Percentiles rank a stretch among this genome's conserved stretches.
Evolutionary conservation across 1,284 basidiomycete genomes (phyloP).

Genomic region (Ganoderma meredithae): DNA sequence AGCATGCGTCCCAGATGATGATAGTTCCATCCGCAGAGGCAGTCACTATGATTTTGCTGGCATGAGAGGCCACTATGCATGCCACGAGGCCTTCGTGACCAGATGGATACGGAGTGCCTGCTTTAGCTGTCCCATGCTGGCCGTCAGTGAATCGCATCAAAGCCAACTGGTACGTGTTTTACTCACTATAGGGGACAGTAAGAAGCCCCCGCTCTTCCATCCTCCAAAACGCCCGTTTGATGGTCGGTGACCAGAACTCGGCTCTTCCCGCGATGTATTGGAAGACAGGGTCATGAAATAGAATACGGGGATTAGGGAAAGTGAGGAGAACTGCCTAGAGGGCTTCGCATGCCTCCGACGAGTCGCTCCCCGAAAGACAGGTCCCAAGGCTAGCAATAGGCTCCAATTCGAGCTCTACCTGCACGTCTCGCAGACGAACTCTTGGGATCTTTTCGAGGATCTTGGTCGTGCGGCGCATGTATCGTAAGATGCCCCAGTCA

Average conservation of each 20-base stretch:
- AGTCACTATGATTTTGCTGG: background rate
- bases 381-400: background rate
- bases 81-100: background rate
- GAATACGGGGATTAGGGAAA: background rate
- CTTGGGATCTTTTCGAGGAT: background rate
- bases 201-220: background rate
- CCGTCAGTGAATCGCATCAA: background rate
- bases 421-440: background rate
- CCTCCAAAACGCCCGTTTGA: background rate
- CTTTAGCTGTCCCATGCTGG: background rate
- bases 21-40: background rate
- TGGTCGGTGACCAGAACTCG: background rate
- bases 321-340: background rate
- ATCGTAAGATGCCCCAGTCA: background rate
- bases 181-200: background rate
- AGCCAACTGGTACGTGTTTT: background rate
- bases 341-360: background rate
- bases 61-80: background rate
- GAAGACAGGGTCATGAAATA: background rate
- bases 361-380: background rate
- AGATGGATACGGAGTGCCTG: background rate
- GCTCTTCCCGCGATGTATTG: background rate
- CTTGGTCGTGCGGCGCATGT: background rate
- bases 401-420: background rate
- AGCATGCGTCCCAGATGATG: background rate